phyloP scores from a whole-genome alignment of 352 stramenopile species.

The Globisporangium takayamanum region DNA sequence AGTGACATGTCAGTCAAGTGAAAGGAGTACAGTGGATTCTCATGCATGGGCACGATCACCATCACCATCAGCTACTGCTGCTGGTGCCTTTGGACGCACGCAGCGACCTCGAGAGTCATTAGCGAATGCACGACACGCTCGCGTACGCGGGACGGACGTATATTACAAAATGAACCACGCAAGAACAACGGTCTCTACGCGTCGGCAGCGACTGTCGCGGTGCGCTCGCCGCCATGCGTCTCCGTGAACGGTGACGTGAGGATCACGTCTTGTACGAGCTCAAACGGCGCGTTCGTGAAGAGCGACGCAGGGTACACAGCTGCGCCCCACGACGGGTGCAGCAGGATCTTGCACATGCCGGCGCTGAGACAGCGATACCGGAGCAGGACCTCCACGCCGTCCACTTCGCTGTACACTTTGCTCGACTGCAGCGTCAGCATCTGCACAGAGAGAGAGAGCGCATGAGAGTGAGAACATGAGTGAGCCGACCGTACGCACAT shows the following conservation, averaged over 20 bases:
- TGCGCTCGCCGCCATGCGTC: neutral
- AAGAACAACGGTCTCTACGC: neutral
- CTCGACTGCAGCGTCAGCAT: conserved; percentile 91
- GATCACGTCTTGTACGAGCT: conserved; percentile 68
- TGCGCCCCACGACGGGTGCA: conserved; percentile 93
- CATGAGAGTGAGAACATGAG: neutral
- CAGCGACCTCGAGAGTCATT: no score
- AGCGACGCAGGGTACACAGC: conserved; percentile 95
- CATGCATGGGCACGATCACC: no score
- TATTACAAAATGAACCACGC: conserved; percentile 8
- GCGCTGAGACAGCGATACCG: conserved; percentile 81
- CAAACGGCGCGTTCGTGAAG: conserved; percentile 90
- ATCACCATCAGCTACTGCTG: no score
- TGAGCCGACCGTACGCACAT: neutral
- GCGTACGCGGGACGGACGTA: conserved; percentile 1
- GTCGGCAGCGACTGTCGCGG: neutral
- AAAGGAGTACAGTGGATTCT: no score
- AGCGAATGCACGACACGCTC: neutral
- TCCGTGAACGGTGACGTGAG: conserved; percentile 23
- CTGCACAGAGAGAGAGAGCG: conserved; percentile 15
- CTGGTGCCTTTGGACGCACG: no score
- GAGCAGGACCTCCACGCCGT: conserved; percentile 89
- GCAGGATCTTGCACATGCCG: conserved; percentile 95
- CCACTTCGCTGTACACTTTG: conserved; percentile 95
- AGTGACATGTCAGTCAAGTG: no score